Base-by-base conservation (phyloP, 441 rosid species). In the Metrosideros polymorpha region DNA sequence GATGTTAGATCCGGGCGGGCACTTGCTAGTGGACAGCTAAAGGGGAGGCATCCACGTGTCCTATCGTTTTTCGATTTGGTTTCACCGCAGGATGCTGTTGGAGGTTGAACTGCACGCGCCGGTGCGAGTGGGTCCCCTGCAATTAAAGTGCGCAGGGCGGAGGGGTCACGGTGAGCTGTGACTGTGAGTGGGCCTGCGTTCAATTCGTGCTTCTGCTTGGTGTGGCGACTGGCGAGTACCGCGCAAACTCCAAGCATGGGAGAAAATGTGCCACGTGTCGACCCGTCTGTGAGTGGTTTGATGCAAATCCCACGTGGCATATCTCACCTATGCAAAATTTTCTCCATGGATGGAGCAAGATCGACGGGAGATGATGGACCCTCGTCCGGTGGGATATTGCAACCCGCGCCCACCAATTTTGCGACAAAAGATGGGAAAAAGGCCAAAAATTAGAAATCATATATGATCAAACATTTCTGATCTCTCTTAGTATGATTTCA, bases 391-490 rank as follows among this genome's bases (percentile, higher is more conserved):
- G 66, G 30, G 9, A 39, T 35, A 59, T 59, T 0, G 27, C 77
- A 19, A 35, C 76, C 77, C n/a, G 27, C 0, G 47, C 27, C 45
- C 77, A 35, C 77, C 0, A 3, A 1, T 19, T 66, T 35, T 4
- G 4, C 25, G 47, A 39, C 2, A 3, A 0, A 19, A 19, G n/a
- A n/a, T n/a, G n/a, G n/a, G n/a, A n/a, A 19, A 10, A 17, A 24
- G 42, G 8, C 1, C 24, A 0, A 35, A 30, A n/a, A n/a, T n/a
- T 0, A 0, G 7, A 0, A 2, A 24, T 54, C 27, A 18, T 1
- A 24, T 54, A 4, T 54, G 57, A 54, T 54, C 57, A 2, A 3
- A 9, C n/a, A 25, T 24, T 9, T 54, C 12, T 22, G 12, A 22
- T 24, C 57, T 54, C 12, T 22, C 57, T 54, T 25, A 1, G 27